A percentile compares a stretch with the other conserved stretches of the same genome.
These are phyloP conservation scores for Chaetomiaceae sp. DNA, from an alignment of 2,329 filamentous ascomycete species.

Conservation along the genomic window DNA sequence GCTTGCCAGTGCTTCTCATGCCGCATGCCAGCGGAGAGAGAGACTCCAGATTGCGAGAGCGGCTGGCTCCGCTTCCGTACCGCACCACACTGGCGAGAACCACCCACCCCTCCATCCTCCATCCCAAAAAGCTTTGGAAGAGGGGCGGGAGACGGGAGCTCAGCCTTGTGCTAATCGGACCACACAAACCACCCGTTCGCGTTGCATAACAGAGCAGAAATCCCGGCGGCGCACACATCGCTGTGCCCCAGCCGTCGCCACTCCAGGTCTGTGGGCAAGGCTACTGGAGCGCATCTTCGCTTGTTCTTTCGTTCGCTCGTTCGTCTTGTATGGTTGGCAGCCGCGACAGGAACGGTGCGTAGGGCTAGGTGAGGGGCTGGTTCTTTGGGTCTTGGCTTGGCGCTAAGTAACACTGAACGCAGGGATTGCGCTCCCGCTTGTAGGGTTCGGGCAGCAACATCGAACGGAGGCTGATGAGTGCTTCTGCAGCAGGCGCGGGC, in stretches of 20 bases:
- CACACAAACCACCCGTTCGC: background rate
- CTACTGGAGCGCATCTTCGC: background rate
- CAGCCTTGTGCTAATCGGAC: background rate
- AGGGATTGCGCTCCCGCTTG: background rate
- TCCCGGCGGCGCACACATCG: background rate
- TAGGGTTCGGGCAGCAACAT: background rate
- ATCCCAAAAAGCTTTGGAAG: too few relatives aligned
- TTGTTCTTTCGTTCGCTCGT: background rate
- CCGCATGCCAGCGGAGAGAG: too few relatives aligned
- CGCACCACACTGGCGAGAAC: too few relatives aligned
- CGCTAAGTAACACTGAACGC: conserved; percentile 3
- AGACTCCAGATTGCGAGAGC: too few relatives aligned
- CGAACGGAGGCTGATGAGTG: too few relatives aligned
- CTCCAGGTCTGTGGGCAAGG: background rate
- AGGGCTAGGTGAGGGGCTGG: conserved; percentile 21
- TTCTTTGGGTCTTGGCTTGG: conserved; percentile 10
- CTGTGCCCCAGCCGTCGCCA: background rate
- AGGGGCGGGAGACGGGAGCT: too few relatives aligned
- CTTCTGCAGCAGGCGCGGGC: too few relatives aligned
- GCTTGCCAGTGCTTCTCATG: background rate
- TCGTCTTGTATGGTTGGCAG: background rate
- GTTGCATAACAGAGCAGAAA: background rate
- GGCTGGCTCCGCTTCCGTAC: too few relatives aligned
- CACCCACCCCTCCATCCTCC: too few relatives aligned
- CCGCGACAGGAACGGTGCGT: conserved; percentile 9